phyloP scores from a whole-genome alignment of 2,329 filamentous ascomycete genomes.

The Boeremia lycopersici region DNA sequence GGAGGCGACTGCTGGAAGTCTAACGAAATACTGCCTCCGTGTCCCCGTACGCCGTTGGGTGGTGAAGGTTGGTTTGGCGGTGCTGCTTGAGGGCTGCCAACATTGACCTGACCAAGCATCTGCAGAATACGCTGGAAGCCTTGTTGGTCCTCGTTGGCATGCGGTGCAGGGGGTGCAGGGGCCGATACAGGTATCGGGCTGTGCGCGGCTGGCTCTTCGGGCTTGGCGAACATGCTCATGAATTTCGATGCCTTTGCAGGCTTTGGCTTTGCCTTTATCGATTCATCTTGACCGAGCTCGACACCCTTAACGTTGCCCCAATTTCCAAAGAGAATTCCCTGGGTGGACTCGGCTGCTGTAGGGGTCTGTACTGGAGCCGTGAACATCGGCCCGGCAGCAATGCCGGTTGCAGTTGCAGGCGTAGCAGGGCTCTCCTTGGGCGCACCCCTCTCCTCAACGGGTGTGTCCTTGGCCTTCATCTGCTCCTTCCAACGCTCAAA shows the following conservation, averaged over 20 bases:
- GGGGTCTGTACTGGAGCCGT: conserved; percentile 58
- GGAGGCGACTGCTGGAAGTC: conserved; percentile 43
- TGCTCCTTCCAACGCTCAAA: conserved; percentile 93
- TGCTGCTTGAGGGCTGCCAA: conserved; percentile 23
- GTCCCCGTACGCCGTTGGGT: conserved; percentile 34
- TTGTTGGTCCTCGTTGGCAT: conserved; percentile 73
- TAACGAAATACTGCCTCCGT: conserved; percentile 38
- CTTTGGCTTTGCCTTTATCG: conserved; percentile 45
- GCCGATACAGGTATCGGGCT: conserved; percentile 21
- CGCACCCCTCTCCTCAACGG: conserved; percentile 55
- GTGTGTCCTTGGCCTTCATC: conserved; percentile 72
- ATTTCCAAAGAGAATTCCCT: conserved; percentile 78
- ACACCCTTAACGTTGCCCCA: conserved; percentile 59
- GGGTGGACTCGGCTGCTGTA: conserved; percentile 65
- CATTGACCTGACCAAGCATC: conserved; percentile 69
- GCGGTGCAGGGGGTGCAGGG: conserved; percentile 38
- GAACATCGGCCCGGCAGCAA: conserved; percentile 45
- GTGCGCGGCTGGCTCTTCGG: conserved; percentile 41
- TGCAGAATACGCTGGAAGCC: conserved; percentile 83
- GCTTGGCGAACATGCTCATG: conserved; percentile 69
- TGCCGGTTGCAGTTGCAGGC: conserved; percentile 25
- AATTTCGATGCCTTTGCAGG: conserved; percentile 83
- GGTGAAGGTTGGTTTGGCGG: conserved; percentile 30
- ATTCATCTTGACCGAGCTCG: conserved; percentile 39
- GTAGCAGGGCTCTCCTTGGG: conserved; percentile 30